phyloP scores from a whole-genome alignment of 2,329 filamentous ascomycete species.

The Calonectria naviculata region DNA sequence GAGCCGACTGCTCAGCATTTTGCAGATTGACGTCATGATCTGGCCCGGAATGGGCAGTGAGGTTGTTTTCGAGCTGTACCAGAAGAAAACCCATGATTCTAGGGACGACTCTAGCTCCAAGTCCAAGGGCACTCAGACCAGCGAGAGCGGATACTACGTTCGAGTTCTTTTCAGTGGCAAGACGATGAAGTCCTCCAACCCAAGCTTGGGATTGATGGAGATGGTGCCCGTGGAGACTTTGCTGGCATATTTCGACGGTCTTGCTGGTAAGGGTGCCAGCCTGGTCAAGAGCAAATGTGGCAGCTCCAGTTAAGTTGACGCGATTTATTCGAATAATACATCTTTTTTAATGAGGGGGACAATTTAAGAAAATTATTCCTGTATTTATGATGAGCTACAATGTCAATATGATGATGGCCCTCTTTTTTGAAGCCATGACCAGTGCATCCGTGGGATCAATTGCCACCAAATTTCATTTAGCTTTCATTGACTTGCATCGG shows the following conservation, averaged over 20 bases:
- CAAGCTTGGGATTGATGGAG: slow-evolving; percentile 74
- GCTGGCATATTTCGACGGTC: slow-evolving; percentile 76
- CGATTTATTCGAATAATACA: neutral
- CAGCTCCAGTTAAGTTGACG: slow-evolving; percentile 2
- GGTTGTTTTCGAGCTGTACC: slow-evolving; percentile 80
- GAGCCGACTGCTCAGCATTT: slow-evolving; percentile 71
- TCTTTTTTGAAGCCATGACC: neutral
- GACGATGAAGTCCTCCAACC: slow-evolving; percentile 74
- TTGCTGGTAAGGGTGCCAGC: slow-evolving; percentile 68
- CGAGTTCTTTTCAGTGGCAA: slow-evolving; percentile 79
- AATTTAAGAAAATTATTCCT: neutral
- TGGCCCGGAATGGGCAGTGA: slow-evolving; percentile 88
- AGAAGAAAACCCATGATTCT: slow-evolving; percentile 40
- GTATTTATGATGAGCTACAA: neutral
- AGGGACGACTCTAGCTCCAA: neutral
- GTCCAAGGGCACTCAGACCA: neutral
- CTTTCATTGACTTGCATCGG: neutral
- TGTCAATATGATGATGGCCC: neutral
- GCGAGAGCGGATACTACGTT: slow-evolving; percentile 58
- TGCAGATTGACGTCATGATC: slow-evolving; percentile 78
- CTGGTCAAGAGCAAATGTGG: slow-evolving; percentile 51
- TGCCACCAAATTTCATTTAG: neutral
- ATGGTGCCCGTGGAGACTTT: slow-evolving; percentile 76
- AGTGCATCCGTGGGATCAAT: neutral
- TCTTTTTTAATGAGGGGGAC: neutral